phyloP scores from a whole-genome alignment of 495 filamentous ascomycete genomes.

The Pyrenopolyporus hunteri region DNA sequence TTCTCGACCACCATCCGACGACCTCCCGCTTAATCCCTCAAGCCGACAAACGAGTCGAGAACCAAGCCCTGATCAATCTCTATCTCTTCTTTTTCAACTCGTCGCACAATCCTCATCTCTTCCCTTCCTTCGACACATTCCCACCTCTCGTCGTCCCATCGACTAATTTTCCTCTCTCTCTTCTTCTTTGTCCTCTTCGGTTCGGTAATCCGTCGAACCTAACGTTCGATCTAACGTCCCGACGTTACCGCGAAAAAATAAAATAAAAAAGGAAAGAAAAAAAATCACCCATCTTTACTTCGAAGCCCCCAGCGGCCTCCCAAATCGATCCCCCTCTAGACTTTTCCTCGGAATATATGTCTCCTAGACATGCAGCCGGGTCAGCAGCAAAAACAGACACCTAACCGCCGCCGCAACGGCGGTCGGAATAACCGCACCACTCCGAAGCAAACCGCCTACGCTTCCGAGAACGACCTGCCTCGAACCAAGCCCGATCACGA shows the following conservation, averaged over 20 bases:
- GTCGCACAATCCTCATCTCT: not conserved
- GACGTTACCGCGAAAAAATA: no score
- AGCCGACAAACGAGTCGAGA: not conserved
- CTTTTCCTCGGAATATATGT: constrained; percentile 27
- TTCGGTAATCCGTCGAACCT: no score
- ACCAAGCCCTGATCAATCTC: no score
- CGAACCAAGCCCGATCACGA: constrained; percentile 23
- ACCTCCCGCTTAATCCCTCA: constrained; percentile 15
- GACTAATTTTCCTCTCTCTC: no score
- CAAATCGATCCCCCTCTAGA: constrained; percentile 13
- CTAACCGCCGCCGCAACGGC: constrained; percentile 50
- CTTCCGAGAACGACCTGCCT: constrained; percentile 56
- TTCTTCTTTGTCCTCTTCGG: no score
- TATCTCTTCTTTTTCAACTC: no score
- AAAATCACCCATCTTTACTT: not conserved
- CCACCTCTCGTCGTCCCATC: constrained; percentile 34
- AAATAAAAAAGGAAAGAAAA: no score
- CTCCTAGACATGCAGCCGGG: constrained; percentile 38
- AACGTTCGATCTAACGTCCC: no score
- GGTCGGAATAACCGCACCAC: constrained; percentile 43
- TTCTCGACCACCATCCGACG: constrained; percentile 16
- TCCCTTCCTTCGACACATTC: constrained; percentile 18
- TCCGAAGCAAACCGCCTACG: constrained; percentile 50
- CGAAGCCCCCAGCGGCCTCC: constrained; percentile 3
- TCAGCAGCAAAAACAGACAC: constrained; percentile 45